phyloP scores from a whole-genome alignment of 116 monocot species.

The Cymodocea nodosa region DNA sequence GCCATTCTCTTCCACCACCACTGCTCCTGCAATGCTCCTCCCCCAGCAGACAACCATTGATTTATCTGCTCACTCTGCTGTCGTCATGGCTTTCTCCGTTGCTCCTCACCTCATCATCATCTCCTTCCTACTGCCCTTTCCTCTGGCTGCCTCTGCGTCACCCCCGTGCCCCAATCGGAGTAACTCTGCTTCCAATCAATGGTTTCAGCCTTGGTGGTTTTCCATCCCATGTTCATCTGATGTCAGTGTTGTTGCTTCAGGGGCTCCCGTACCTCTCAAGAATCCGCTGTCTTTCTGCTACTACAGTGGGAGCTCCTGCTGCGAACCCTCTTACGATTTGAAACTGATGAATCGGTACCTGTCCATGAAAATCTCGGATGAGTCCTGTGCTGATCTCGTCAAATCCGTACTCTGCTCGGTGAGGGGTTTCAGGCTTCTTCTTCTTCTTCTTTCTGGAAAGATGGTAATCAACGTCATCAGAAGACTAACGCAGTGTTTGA shows the following conservation, averaged over 20 bases:
- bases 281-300: slow-evolving; percentile 50
- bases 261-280: slow-evolving; percentile 45
- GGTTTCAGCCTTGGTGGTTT: not conserved
- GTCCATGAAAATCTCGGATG: slow-evolving; percentile 47
- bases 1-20: too few species aligned
- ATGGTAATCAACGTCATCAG: too few species aligned
- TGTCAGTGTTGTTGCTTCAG: slow-evolving; percentile 18
- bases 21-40: too few species aligned
- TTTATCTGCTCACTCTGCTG: too few species aligned
- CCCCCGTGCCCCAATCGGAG: slow-evolving; percentile 72
- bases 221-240: slow-evolving; percentile 2
- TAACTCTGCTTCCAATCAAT: slow-evolving; percentile 23
- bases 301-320: slow-evolving; percentile 70
- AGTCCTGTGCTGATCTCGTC: slow-evolving; percentile 38
- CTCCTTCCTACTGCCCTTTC: slow-evolving; percentile 9
- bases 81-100: slow-evolving; percentile 8
- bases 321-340: slow-evolving; percentile 49
- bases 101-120: not conserved
- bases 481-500: too few species aligned
- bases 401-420: slow-evolving; percentile 74
- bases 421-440: too few species aligned
- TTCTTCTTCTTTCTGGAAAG: not conserved
- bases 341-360: slow-evolving; percentile 34
- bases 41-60: too few species aligned
- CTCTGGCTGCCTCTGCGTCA: slow-evolving; percentile 21